Percentiles rank a stretch among this genome's conserved stretches.
These are phyloP conservation scores for Coemansia sp. DNA, from an alignment of 371 early-diverging fungal species.

Conservation along the genomic window DNA sequence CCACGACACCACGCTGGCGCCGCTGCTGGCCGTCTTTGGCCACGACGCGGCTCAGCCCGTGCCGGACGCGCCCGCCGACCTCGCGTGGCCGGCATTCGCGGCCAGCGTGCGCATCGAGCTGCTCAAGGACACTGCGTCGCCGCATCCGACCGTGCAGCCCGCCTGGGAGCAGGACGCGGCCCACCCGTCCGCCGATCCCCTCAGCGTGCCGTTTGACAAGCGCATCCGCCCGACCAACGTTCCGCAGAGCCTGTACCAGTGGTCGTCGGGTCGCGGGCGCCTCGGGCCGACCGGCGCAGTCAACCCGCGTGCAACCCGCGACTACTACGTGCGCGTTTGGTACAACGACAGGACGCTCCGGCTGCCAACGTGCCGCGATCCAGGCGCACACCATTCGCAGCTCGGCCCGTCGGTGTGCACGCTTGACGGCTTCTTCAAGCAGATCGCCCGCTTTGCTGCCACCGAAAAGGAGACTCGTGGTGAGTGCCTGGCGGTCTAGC, in stretches of 20 bases:
- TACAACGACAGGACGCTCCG: constrained; percentile 64
- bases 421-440: constrained; percentile 65
- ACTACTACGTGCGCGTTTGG: constrained; percentile 69
- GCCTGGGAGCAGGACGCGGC: constrained; percentile 39
- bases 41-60: constrained; percentile 34
- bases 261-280: constrained; percentile 6
- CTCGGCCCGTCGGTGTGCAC: constrained; percentile 68
- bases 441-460: constrained; percentile 59
- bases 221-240: constrained; percentile 34
- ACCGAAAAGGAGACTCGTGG: constrained; percentile 53
- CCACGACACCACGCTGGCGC: constrained; percentile 74
- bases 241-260: constrained; percentile 35
- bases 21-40: constrained; percentile 61
- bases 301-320: constrained; percentile 34
- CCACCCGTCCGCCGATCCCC: constrained; percentile 14
- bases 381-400: constrained; percentile 59
- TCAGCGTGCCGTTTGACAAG: constrained; percentile 19
- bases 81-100: constrained; percentile 57
- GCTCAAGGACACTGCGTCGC: constrained; percentile 54
- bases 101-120: constrained; percentile 67
- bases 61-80: constrained; percentile 7
- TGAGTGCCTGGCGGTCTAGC: constrained; percentile 14
- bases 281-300: background rate
- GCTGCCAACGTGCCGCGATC: constrained; percentile 62
- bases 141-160: constrained; percentile 26